These are phyloP conservation scores for Thalassiosira mediterranea DNA, from an alignment of 352 stramenopile species.

Conservation along the genomic window DNA sequence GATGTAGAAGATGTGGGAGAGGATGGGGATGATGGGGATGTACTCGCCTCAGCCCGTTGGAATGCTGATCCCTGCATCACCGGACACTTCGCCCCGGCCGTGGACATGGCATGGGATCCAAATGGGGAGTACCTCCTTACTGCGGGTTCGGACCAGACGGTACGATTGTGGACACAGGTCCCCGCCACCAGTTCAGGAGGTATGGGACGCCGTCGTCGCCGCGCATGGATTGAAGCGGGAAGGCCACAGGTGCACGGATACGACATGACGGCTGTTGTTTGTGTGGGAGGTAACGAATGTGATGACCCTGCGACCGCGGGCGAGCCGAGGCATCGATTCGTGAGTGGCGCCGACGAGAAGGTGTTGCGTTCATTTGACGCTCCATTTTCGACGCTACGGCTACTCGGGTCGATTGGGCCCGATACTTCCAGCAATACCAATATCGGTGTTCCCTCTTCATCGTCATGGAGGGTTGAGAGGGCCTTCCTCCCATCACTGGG, in stretches of 20 bases:
- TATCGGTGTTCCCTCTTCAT: slow-evolving; percentile 15
- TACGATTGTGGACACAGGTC: slow-evolving; percentile 70
- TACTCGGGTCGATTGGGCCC: slow-evolving; percentile 46
- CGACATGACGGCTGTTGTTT: slow-evolving; percentile 67
- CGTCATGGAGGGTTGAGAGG: slow-evolving; percentile 61
- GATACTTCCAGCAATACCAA: neutral
- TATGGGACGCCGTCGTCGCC: too few species aligned
- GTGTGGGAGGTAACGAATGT: slow-evolving; percentile 26
- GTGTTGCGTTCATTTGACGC: slow-evolving; percentile 79
- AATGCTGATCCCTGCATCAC: slow-evolving; percentile 73
- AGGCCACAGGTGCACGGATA: slow-evolving; percentile 84
- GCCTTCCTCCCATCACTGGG: slow-evolving; percentile 82
- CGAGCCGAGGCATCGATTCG: slow-evolving; percentile 66
- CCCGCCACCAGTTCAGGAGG: slow-evolving; percentile 1
- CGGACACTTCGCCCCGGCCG: slow-evolving; percentile 75
- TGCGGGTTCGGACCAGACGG: slow-evolving; percentile 76
- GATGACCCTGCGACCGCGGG: slow-evolving; percentile 1
- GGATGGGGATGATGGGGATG: slow-evolving; percentile 42
- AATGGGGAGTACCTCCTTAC: slow-evolving; percentile 77
- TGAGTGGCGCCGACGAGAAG: slow-evolving; percentile 82
- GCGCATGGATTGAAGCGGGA: slow-evolving; percentile 76
- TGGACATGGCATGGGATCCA: slow-evolving; percentile 77
- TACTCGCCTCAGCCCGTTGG: slow-evolving; percentile 46
- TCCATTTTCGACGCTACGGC: slow-evolving; percentile 56
- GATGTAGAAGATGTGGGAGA: slow-evolving; percentile 8